A percentile compares a stretch with the other conserved stretches of the same genome.
Conservation (phyloP, 169 alveolate species). For the Neospora caninum region DNA sequence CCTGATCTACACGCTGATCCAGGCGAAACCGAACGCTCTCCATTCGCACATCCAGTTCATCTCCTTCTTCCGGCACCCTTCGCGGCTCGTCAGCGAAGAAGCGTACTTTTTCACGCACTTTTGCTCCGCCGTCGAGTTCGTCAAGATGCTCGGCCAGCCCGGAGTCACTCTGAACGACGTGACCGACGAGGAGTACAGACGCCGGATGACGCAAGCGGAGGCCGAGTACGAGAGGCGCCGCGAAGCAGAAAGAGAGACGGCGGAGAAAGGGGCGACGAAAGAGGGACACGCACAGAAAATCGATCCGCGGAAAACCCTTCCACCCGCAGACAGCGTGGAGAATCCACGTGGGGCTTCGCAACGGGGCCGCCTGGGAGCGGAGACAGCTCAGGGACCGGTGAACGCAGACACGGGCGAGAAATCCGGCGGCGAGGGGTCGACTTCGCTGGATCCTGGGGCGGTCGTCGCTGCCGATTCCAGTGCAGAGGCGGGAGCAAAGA, state of each 20-base stretch:
- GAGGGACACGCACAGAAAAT: neutral
- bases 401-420: too few relatives aligned
- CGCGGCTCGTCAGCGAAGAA: conserved; percentile 44
- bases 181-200: neutral
- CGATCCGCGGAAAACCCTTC: too few relatives aligned
- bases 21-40: conserved; percentile 37
- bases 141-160: conserved; percentile 26
- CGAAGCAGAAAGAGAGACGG: neutral
- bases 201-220: neutral
- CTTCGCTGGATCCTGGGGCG: too few relatives aligned
- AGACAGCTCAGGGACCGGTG: too few relatives aligned
- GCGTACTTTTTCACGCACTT: conserved; percentile 59
- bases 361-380: too few relatives aligned
- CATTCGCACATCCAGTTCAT: conserved; percentile 46
- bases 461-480: too few relatives aligned
- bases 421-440: too few relatives aligned
- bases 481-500: neutral
- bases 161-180: conserved; percentile 15
- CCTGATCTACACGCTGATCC: conserved; percentile 24
- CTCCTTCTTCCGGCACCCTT: conserved; percentile 45
- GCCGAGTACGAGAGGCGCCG: conserved; percentile 12
- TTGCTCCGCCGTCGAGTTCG: conserved; percentile 45
- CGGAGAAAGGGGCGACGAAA: neutral
- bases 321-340: too few relatives aligned
- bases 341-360: too few relatives aligned